Evolutionary conservation across 306 rosid genomes (phyloP).

Genomic region (Glycyrrhiza uralensis): DNA sequence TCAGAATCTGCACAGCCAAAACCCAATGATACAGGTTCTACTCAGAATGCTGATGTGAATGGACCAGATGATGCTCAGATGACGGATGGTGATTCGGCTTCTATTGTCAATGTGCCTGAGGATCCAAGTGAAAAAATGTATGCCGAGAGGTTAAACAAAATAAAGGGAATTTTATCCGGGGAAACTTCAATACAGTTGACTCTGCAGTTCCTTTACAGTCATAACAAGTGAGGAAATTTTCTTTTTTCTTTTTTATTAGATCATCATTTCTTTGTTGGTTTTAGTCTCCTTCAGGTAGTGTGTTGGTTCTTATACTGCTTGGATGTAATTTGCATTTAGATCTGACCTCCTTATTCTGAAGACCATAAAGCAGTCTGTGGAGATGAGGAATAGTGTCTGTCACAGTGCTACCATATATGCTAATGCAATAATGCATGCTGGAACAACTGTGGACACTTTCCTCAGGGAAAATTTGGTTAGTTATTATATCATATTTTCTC

Average conservation of each 20-base stretch:
- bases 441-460: conserved; percentile 94
- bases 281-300: background rate
- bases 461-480: conserved; percentile 93
- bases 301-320: conserved; percentile 25
- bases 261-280: conserved; percentile 13
- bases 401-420: conserved; percentile 97
- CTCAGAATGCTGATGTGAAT: conserved; percentile 48
- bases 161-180: conserved; percentile 92
- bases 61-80: conserved; percentile 78
- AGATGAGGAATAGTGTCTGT: conserved; percentile 97
- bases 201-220: conserved; percentile 88
- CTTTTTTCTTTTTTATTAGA: background rate
- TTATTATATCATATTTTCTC: background rate
- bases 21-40: conserved; percentile 48
- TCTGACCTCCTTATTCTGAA: conserved; percentile 94
- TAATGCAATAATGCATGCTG: conserved; percentile 98
- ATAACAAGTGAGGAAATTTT: conserved; percentile 79
- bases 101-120: conserved; percentile 44
- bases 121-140: conserved; percentile 79
- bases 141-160: conserved; percentile 75
- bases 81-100: conserved; percentile 56
- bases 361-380: conserved; percentile 97
- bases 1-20: conserved; percentile 51
- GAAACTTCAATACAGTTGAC: conserved; percentile 92
- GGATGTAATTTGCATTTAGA: conserved; percentile 42